A percentile compares a stretch with the other conserved stretches of the same genome.
Evolutionary conservation across 345 rosid genomes (phyloP).

Genomic region (Cardamine resedifolia): DNA sequence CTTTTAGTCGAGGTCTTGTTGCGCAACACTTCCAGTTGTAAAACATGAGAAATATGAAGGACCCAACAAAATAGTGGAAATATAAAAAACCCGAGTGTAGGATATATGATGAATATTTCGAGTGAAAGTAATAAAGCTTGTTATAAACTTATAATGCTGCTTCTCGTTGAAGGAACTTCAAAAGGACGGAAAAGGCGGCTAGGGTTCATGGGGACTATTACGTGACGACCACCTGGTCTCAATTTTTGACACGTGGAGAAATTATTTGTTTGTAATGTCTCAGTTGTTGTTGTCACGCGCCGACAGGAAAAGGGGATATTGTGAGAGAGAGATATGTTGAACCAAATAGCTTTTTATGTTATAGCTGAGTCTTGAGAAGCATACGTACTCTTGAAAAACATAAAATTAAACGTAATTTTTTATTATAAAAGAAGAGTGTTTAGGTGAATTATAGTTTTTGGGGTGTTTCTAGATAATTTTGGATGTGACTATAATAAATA

Average conservation of each 20-base stretch:
- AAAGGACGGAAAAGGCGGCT: not conserved
- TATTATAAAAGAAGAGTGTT: no score
- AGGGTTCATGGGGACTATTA: not conserved
- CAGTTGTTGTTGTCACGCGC: constrained; percentile 11
- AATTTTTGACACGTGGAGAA: not conserved
- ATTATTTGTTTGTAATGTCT: constrained; percentile 1
- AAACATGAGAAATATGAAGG: not conserved
- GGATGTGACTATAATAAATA: no score
- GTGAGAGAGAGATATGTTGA: not conserved
- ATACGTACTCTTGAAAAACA: no score
- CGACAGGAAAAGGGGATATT: not conserved
- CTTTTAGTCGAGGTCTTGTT: no score
- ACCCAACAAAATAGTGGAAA: no score
- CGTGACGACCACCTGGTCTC: constrained; percentile 17
- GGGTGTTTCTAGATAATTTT: no score
- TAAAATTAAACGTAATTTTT: no score
- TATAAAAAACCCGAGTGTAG: not conserved
- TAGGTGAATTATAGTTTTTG: no score
- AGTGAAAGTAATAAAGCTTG: not conserved
- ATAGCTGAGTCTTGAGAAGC: no score
- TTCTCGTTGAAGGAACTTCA: constrained; percentile 9
- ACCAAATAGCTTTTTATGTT: no score
- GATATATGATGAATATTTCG: not conserved
- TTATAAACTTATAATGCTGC: not conserved
- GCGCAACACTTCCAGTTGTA: not conserved